Evolutionary conservation across 495 filamentous ascomycete genomes (phyloP).

Genomic region (Trichoderma asperelloides): DNA sequence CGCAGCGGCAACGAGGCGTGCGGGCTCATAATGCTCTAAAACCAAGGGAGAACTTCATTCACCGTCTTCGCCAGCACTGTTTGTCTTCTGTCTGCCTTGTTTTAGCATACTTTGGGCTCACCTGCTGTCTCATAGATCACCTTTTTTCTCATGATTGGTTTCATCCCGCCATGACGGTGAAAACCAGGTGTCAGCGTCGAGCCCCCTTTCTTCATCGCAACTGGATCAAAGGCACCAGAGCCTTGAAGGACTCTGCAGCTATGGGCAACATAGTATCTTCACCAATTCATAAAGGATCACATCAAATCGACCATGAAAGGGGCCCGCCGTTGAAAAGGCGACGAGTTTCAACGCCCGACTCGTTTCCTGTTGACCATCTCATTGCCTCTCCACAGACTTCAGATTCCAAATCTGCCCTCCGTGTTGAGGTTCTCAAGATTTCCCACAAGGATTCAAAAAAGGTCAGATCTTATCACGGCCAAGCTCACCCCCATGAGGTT

Average conservation of each 20-base stretch:
- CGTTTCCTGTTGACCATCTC: neutral
- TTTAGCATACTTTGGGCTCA: neutral
- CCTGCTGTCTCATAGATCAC: neutral
- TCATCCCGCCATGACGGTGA: conserved; percentile 8
- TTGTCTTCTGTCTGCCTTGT: neutral
- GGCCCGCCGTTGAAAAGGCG: conserved; percentile 6
- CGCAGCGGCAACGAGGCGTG: neutral
- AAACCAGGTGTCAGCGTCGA: conserved; percentile 5
- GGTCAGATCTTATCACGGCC: conserved; percentile 27
- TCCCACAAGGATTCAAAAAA: conserved; percentile 34
- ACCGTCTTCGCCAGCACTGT: neutral
- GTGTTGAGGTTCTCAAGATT: conserved; percentile 40
- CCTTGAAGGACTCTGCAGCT: conserved; percentile 5
- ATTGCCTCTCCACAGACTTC: conserved; percentile 17
- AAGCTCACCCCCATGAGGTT: conserved; percentile 25
- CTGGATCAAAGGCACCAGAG: conserved; percentile 20
- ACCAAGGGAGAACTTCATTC: neutral
- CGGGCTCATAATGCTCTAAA: neutral
- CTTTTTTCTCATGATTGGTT: neutral
- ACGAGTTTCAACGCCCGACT: neutral
- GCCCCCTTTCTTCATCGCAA: conserved; percentile 29
- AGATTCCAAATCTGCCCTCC: conserved; percentile 25
- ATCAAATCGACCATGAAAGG: neutral
- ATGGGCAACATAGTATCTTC: conserved; percentile 11
- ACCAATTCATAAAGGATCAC: conserved; percentile 17